Evolutionary conservation across 1,284 basidiomycete species (phyloP).

Genomic region (Cutaneotrichosporon sp.): DNA sequence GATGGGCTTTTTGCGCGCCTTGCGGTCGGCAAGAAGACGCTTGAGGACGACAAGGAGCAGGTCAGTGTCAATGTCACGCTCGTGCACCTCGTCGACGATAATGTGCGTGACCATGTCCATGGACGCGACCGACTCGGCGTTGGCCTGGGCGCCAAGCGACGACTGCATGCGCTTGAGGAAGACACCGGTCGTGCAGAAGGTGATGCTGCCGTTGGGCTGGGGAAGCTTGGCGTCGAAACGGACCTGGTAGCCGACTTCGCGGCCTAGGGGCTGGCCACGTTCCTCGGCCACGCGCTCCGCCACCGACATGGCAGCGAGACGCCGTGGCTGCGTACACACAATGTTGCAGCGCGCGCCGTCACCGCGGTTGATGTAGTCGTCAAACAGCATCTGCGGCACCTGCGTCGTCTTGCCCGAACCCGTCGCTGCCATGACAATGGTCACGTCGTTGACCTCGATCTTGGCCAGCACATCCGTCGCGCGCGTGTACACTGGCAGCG

Average conservation of each 20-base stretch:
- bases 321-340: constrained; percentile 87
- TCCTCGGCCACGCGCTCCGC: constrained; percentile 90
- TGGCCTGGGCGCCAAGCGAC: constrained; percentile 55
- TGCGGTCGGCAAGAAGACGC: constrained; percentile 71
- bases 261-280: constrained; percentile 69
- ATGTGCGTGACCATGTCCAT: constrained; percentile 86
- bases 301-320: constrained; percentile 87
- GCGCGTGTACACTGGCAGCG: constrained; percentile 69
- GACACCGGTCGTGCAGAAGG: constrained; percentile 91
- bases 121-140: constrained; percentile 38
- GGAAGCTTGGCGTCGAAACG: constrained; percentile 82
- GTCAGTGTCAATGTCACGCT: constrained; percentile 92
- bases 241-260: constrained; percentile 81
- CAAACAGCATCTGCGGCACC: constrained; percentile 86
- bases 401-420: constrained; percentile 97
- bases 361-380: constrained; percentile 71
- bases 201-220: constrained; percentile 72
- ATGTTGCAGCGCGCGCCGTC: constrained; percentile 84
- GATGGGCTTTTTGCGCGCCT: constrained; percentile 66
- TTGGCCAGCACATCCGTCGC: constrained; percentile 63
- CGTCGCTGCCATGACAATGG: constrained; percentile 89
- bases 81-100: constrained; percentile 93
- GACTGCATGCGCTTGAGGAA: constrained; percentile 84
- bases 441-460: constrained; percentile 75
- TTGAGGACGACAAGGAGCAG: constrained; percentile 86